Evolutionary conservation across 2,329 filamentous ascomycete genomes (phyloP).

Genomic region (Colletotrichum sp.): DNA sequence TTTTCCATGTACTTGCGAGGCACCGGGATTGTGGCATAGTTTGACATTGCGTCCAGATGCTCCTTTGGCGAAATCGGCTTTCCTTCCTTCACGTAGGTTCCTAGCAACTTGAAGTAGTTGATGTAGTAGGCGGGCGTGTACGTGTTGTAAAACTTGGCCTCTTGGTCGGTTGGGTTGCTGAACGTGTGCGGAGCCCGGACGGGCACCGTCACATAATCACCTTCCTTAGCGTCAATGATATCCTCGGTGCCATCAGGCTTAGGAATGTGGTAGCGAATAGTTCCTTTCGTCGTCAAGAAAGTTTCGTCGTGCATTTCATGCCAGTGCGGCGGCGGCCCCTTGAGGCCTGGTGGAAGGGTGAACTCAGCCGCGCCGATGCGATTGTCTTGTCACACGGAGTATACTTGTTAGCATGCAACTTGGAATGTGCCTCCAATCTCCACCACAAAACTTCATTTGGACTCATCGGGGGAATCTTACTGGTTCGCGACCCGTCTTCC

Average conservation of each 20-base stretch:
- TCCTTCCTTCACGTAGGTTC: not conserved
- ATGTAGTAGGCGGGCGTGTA: conserved; percentile 26
- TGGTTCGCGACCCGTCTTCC: not conserved
- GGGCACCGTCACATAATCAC: conserved; percentile 20
- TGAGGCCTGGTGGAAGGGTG: not conserved
- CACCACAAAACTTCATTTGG: not conserved
- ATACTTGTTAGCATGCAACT: not conserved
- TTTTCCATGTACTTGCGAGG: not conserved
- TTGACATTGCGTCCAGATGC: not conserved
- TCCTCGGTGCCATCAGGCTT: not conserved
- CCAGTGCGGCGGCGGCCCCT: not conserved
- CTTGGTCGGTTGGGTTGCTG: conserved; percentile 28
- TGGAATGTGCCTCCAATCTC: not conserved
- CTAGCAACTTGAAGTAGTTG: not conserved
- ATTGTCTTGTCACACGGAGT: not conserved
- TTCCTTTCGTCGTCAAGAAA: not conserved
- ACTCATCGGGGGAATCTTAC: not conserved
- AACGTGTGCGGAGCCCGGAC: conserved; percentile 28
- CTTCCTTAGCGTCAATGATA: not conserved
- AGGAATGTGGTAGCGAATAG: not conserved
- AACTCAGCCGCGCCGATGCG: not conserved
- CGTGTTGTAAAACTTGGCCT: conserved; percentile 27
- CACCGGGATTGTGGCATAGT: not conserved
- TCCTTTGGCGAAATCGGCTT: not conserved
- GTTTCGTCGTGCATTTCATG: not conserved